Evolutionary conservation across 306 rosid genomes (phyloP).

Genomic region (Ceratonia siliqua): DNA sequence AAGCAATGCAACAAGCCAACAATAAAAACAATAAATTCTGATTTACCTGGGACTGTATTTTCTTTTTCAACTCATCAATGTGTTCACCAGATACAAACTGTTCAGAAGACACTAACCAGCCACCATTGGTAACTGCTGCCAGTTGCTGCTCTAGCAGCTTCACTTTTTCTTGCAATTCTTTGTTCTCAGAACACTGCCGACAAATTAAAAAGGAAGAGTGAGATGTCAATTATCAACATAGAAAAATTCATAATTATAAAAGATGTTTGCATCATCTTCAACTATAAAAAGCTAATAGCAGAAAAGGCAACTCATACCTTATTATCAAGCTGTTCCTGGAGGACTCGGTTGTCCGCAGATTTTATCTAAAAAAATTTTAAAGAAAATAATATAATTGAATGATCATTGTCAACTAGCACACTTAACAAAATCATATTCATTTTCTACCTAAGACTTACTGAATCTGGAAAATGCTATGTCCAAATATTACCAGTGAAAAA

Average conservation of each 20-base stretch:
- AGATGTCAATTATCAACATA: slow-evolving; percentile 15
- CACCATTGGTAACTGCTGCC: slow-evolving; percentile 47
- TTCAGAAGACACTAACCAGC: slow-evolving; percentile 44
- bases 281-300: background rate
- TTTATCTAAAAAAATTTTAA: slow-evolving; percentile 60
- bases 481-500: background rate
- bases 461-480: slow-evolving; percentile 18
- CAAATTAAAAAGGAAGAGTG: slow-evolving; percentile 20
- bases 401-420: background rate
- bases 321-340: slow-evolving; percentile 88
- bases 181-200: slow-evolving; percentile 79
- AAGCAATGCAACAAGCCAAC: slow-evolving; percentile 15
- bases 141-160: slow-evolving; percentile 67
- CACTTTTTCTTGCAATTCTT: slow-evolving; percentile 71
- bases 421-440: background rate
- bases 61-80: slow-evolving; percentile 71
- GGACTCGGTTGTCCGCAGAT: slow-evolving; percentile 95
- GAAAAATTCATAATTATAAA: background rate
- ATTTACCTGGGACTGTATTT: slow-evolving; percentile 84
- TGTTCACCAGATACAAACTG: slow-evolving; percentile 53
- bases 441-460: slow-evolving; percentile 2
- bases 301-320: slow-evolving; percentile 52
- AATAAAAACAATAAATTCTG: slow-evolving; percentile 8
- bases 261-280: slow-evolving; percentile 18
- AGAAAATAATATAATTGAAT: slow-evolving; percentile 11